Percentiles rank a stretch among this genome's conserved stretches.
phyloP scores from a whole-genome alignment of 2,329 filamentous ascomycete genomes.

The Coleophoma crateriformis region DNA sequence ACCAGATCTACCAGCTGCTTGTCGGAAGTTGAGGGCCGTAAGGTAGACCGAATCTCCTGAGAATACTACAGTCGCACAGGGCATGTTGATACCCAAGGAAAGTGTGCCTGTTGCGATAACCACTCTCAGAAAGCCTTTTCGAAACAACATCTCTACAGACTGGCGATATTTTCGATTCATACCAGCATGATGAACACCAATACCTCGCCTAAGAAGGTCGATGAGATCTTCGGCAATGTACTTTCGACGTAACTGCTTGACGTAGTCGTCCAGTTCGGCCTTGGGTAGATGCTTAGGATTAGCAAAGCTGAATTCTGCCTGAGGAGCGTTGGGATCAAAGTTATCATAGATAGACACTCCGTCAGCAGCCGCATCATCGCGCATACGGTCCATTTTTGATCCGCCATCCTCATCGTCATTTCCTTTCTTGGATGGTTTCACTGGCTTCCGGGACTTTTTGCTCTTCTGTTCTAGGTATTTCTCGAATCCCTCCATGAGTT shows the following conservation, averaged over 20 bases:
- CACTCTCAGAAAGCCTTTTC: conserved; percentile 64
- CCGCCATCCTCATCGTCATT: conserved; percentile 41
- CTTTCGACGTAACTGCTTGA: conserved; percentile 44
- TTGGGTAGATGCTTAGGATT: conserved; percentile 51
- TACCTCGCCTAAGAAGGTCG: conserved; percentile 56
- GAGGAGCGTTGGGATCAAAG: conserved; percentile 62
- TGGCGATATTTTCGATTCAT: conserved; percentile 76
- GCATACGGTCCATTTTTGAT: conserved; percentile 50
- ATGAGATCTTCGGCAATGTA: conserved; percentile 48
- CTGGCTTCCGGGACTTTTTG: conserved; percentile 37
- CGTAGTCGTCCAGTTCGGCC: conserved; percentile 52
- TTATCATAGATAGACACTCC: conserved; percentile 53
- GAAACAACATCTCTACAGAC: conserved; percentile 67
- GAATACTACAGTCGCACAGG: conserved; percentile 77
- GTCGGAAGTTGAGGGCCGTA: conserved; percentile 70
- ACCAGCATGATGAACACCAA: conserved; percentile 75
- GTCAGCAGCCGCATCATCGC: conserved; percentile 44
- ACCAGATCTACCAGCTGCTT: conserved; percentile 72
- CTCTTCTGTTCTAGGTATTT: conserved; percentile 44
- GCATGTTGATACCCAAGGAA: conserved; percentile 77
- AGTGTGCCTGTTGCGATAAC: conserved; percentile 73
- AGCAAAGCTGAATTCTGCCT: conserved; percentile 61
- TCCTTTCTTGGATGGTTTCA: conserved; percentile 33
- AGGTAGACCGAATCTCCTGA: conserved; percentile 67
- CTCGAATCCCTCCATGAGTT: conserved; percentile 51